Base-by-base conservation (phyloP, 148 eudicot genomes). In the Vaccinium myrtillus region DNA sequence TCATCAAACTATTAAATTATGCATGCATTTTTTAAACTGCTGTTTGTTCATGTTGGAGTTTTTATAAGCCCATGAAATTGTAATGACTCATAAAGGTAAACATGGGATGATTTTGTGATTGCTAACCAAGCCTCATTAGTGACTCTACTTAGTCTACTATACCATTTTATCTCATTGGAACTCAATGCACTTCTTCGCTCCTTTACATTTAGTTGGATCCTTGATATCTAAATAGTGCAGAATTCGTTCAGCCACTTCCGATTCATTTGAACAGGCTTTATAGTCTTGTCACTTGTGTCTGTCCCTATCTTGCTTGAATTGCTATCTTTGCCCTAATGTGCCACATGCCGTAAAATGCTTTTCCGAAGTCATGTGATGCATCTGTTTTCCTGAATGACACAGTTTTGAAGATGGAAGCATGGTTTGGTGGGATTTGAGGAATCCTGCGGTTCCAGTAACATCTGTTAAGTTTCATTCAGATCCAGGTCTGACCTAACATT, bases 401-500 rank as follows among this genome's bases (percentile, higher is more conserved):
- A 94, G 98, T 51, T 94, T 93, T 69, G 96, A 95, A 88, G 96
- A 95, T 85, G 98, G 98, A 76, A 87, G 92, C 53, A 91, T 94
- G 91, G 87, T 79, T 39, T 96, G 95, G 98, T 96, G 99, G 98
- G 98, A 96, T 86, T 84, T 93, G 77, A 93, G 99, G 86, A 94
- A 91, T 88, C 84, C 93, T 1, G 84, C 78, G 25, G 85, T 86
- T 83, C 98, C 99, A 65, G 43, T 96, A 84, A 90, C 91, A 84
- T 90, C 91, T 79, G 92, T 91, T 43, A 94, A 94, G 86, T 90
- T 87, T 87, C 98, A 96, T 88, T 84, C 93, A 14, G 98, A 94
- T 85, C 98, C 99, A 87, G 96, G 96, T 94, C 83, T 48, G 59
- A 65, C 43, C 36, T 25, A 82, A 58, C 27, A 23, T 83, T 8